Percentiles rank a stretch among this genome's conserved stretches.
phyloP scores from a whole-genome alignment of 345 rosid species.

The Turritis glabra region DNA sequence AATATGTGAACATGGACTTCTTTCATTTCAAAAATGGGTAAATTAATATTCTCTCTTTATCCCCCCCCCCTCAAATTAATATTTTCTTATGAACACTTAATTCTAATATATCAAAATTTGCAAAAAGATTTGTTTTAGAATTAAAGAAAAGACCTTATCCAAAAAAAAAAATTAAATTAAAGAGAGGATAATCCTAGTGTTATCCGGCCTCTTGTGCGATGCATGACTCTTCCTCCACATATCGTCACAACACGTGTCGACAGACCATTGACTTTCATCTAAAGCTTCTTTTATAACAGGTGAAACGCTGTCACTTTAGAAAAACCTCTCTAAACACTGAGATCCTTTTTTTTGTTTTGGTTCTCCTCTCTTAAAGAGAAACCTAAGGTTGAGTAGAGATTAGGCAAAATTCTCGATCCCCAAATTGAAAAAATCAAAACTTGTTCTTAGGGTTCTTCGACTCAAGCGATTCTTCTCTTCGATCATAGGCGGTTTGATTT shows the following conservation, averaged over 20 bases:
- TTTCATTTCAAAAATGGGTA: not conserved
- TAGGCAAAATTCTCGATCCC: constrained; percentile 43
- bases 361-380: constrained; percentile 41
- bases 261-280: constrained; percentile 9
- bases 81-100: not conserved
- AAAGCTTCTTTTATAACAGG: not conserved
- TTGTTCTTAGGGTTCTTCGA: constrained; percentile 29
- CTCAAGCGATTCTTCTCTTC: not conserved
- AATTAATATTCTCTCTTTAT: not conserved
- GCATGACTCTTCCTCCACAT: constrained; percentile 28
- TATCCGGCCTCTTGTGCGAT: constrained; percentile 31
- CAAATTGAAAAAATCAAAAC: constrained; percentile 14
- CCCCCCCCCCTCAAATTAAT: too few species aligned
- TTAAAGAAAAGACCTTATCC: not conserved
- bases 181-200: constrained; percentile 20
- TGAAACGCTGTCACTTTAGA: constrained; percentile 32
- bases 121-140: not conserved
- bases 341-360: not conserved
- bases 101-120: not conserved
- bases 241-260: constrained; percentile 6
- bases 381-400: constrained; percentile 43
- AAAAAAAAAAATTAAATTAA: not conserved
- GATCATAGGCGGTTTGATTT: not conserved
- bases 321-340: not conserved
- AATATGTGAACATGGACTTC: not conserved